These are phyloP conservation scores for Lecanicillium sp. DNA, from an alignment of 2,329 filamentous ascomycete species.

Conservation along the genomic window DNA sequence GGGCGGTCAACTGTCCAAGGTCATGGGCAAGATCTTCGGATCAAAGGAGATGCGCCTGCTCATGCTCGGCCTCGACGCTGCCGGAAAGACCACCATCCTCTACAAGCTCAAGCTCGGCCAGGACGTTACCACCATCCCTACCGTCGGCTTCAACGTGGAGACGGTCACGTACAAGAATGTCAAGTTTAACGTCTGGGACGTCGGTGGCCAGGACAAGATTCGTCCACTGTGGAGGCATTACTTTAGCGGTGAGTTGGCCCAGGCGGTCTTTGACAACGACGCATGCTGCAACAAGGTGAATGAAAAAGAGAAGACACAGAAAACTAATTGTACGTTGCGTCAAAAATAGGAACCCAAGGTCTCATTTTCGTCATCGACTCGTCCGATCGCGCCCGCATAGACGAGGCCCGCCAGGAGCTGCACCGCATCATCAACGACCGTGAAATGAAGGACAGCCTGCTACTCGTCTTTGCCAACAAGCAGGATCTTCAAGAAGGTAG, in stretches of 20 bases:
- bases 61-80: slow-evolving; percentile 96
- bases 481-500: slow-evolving; percentile 82
- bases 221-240: slow-evolving; percentile 96
- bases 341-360: slow-evolving; percentile 72
- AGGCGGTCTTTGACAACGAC: too few species aligned
- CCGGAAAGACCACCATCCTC: slow-evolving; percentile 97
- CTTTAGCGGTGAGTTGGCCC: slow-evolving; percentile 63
- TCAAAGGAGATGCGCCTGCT: slow-evolving; percentile 98
- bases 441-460: slow-evolving; percentile 91
- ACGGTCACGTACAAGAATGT: slow-evolving; percentile 99
- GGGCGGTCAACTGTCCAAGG: slow-evolving; percentile 89
- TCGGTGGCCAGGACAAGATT: slow-evolving; percentile 98
- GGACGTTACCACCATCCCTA: slow-evolving; percentile 96
- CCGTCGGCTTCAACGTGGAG: slow-evolving; percentile 98
- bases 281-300: too few species aligned
- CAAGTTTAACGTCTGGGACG: slow-evolving; percentile 99
- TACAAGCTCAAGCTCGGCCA: slow-evolving; percentile 99
- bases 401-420: slow-evolving; percentile 86
- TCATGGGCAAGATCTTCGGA: slow-evolving; percentile 98
- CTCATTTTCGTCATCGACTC: slow-evolving; percentile 98
- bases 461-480: slow-evolving; percentile 98
- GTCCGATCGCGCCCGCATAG: slow-evolving; percentile 82
- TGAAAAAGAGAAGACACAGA: not conserved
- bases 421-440: slow-evolving; percentile 97
- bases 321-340: not conserved